These are phyloP conservation scores for Madurella fahalii DNA, from an alignment of 2,329 filamentous ascomycete species.

Conservation along the genomic window DNA sequence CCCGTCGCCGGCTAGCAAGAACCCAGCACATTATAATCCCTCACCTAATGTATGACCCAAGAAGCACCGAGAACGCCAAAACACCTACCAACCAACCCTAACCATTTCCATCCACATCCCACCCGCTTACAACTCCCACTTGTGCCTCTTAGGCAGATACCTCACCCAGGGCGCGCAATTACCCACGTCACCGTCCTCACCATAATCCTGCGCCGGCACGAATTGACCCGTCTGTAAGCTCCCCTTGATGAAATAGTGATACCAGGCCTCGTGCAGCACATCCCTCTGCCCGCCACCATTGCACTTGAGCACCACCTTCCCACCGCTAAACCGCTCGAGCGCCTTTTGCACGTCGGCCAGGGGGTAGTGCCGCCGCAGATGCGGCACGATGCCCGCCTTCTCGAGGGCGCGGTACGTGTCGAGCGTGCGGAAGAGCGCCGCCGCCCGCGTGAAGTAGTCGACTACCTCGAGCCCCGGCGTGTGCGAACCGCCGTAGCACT, in stretches of 20 bases:
- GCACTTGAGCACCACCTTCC: constrained; percentile 43
- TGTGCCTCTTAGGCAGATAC: constrained; percentile 37
- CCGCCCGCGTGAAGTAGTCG: constrained; percentile 43
- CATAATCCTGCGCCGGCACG: constrained; percentile 38
- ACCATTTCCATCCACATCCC: neutral
- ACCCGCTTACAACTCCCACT: constrained; percentile 4
- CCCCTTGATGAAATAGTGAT: constrained; percentile 50
- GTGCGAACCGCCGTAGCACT: constrained; percentile 58
- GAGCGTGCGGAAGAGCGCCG: constrained; percentile 39
- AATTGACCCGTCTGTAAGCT: constrained; percentile 48
- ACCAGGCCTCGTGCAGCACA: constrained; percentile 50
- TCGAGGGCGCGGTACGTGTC: constrained; percentile 41
- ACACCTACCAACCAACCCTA: neutral
- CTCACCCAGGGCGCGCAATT: constrained; percentile 38
- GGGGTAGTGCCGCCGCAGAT: constrained; percentile 38
- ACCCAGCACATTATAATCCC: neutral
- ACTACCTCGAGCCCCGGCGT: constrained; percentile 39
- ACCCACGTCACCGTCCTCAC: constrained; percentile 35
- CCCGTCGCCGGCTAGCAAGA: neutral
- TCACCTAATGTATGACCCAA: neutral
- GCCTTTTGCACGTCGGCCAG: constrained; percentile 39
- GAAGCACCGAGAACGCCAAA: constrained; percentile 7
- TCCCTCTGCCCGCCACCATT: constrained; percentile 31
- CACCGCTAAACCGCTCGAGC: constrained; percentile 43
- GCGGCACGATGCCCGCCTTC: constrained; percentile 36